Percentiles rank a stretch among this genome's conserved stretches.
These are phyloP conservation scores for Lathyrus aphaca DNA, from an alignment of 306 rosid species.

Conservation along the genomic window DNA sequence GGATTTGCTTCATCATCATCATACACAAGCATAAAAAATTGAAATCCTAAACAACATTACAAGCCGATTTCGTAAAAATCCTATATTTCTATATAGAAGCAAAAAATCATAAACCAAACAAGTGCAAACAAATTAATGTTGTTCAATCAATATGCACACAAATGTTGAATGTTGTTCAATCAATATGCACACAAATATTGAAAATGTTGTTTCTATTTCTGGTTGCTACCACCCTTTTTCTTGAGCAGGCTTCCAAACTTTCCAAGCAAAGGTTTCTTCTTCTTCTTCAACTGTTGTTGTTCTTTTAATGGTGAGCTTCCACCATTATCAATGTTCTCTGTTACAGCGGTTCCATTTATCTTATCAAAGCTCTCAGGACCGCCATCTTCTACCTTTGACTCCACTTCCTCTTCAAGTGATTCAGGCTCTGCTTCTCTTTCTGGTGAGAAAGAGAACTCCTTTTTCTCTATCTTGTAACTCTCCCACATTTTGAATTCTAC, in stretches of 20 bases:
- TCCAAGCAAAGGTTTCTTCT: slow-evolving; percentile 85
- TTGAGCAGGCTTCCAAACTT: slow-evolving; percentile 93
- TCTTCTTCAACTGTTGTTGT: slow-evolving; percentile 77
- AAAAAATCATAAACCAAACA: slow-evolving; percentile 60
- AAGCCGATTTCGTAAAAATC: slow-evolving; percentile 49
- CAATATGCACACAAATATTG: slow-evolving; percentile 46
- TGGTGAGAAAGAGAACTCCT: slow-evolving; percentile 82
- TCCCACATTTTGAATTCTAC: slow-evolving; percentile 91
- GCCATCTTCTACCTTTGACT: slow-evolving; percentile 59
- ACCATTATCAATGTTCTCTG: slow-evolving; percentile 59
- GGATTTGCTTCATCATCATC: slow-evolving; percentile 33
- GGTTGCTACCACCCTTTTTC: slow-evolving; percentile 77
- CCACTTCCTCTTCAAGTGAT: slow-evolving; percentile 71
- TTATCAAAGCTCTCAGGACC: slow-evolving; percentile 62
- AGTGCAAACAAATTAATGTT: slow-evolving; percentile 41
- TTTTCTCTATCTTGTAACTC: slow-evolving; percentile 94
- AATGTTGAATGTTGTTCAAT: slow-evolving; percentile 41
- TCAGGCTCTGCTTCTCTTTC: slow-evolving; percentile 82
- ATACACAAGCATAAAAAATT: slow-evolving; percentile 40
- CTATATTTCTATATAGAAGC: slow-evolving; percentile 52
- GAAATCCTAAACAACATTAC: slow-evolving; percentile 53
- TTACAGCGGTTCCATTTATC: slow-evolving; percentile 59
- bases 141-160: too few relatives aligned
- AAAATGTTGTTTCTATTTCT: slow-evolving; percentile 54
- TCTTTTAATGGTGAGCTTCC: slow-evolving; percentile 26